A percentile compares a stretch with the other conserved stretches of the same genome.
phyloP scores from a whole-genome alignment of 176 grass and related monocot species.

The Avena sativa region DNA sequence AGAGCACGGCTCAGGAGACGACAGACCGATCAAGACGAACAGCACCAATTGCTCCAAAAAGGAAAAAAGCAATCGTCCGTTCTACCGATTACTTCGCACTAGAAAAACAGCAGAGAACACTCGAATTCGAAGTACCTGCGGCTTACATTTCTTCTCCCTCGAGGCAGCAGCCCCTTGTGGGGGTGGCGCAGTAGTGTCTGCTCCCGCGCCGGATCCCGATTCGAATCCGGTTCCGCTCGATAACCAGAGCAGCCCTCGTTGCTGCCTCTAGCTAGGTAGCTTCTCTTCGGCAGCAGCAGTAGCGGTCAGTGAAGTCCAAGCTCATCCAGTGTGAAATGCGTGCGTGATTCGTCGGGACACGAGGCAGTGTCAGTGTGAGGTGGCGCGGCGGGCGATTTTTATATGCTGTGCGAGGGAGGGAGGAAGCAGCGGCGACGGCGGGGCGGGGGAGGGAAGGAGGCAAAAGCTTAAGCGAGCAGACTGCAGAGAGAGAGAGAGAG shows the following conservation, averaged over 20 bases:
- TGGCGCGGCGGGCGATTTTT: slow-evolving; percentile 21
- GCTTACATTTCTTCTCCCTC: slow-evolving; percentile 27
- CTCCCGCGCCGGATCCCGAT: not conserved
- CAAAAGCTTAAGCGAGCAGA: not conserved
- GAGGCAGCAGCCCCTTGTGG: not conserved
- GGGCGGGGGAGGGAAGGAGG: slow-evolving; percentile 4
- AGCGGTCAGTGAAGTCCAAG: not conserved
- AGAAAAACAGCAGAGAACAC: not conserved
- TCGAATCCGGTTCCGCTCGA: not conserved
- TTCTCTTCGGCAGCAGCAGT: not conserved
- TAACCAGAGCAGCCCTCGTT: not conserved
- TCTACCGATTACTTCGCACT: not conserved
- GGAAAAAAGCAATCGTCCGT: not conserved
- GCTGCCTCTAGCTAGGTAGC: not conserved
- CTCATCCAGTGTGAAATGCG: slow-evolving; percentile 13
- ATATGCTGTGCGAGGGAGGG: not conserved
- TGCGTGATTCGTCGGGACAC: slow-evolving; percentile 11
- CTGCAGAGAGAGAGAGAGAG: not conserved
- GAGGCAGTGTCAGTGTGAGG: slow-evolving; percentile 6
- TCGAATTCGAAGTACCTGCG: slow-evolving; percentile 28
- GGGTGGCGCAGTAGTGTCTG: not conserved
- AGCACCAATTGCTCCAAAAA: not conserved
- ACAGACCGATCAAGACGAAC: not conserved
- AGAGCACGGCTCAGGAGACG: not conserved
- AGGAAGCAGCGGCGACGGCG: slow-evolving; percentile 39